These are phyloP conservation scores for Dalechampia spathulata DNA, from an alignment of 441 rosid species.

Conservation along the genomic window DNA sequence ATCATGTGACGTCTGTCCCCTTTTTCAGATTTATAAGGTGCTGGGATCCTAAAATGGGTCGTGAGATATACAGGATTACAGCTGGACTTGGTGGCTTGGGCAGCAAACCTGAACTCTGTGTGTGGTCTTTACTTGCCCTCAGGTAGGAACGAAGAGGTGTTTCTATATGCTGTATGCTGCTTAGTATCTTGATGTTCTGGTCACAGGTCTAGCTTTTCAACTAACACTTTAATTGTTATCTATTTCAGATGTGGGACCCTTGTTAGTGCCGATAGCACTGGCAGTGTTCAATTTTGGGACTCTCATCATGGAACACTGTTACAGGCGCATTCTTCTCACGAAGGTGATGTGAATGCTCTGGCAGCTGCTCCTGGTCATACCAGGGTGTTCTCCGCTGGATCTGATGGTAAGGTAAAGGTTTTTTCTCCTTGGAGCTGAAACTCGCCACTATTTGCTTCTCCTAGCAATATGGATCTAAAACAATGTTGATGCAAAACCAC, in stretches of 20 bases:
- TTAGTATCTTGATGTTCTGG: neutral
- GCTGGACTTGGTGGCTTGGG: slow-evolving; percentile 86
- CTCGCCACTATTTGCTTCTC: neutral
- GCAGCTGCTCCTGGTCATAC: slow-evolving; percentile 80
- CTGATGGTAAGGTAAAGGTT: slow-evolving; percentile 82
- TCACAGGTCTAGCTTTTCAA: neutral
- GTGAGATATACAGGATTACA: slow-evolving; percentile 79
- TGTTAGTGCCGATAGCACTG: slow-evolving; percentile 91
- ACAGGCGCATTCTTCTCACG: slow-evolving; percentile 76
- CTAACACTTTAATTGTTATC: slow-evolving; percentile 12
- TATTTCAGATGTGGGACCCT: slow-evolving; percentile 64
- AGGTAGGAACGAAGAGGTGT: slow-evolving; percentile 36
- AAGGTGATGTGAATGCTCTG: slow-evolving; percentile 88
- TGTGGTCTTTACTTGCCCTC: slow-evolving; percentile 82
- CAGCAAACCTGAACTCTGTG: slow-evolving; percentile 61
- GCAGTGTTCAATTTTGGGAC: slow-evolving; percentile 95
- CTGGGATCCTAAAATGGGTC: slow-evolving; percentile 66
- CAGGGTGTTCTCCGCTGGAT: slow-evolving; percentile 89
- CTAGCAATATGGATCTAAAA: neutral
- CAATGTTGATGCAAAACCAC: neutral
- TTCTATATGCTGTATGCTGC: neutral
- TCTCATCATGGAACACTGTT: slow-evolving; percentile 75
- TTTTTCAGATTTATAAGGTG: slow-evolving; percentile 77
- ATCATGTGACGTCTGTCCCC: slow-evolving; percentile 7
- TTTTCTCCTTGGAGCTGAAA: slow-evolving; percentile 2